Base-by-base conservation (phyloP, 1,284 basidiomycete genomes). In the Athelia psychrophila region DNA sequence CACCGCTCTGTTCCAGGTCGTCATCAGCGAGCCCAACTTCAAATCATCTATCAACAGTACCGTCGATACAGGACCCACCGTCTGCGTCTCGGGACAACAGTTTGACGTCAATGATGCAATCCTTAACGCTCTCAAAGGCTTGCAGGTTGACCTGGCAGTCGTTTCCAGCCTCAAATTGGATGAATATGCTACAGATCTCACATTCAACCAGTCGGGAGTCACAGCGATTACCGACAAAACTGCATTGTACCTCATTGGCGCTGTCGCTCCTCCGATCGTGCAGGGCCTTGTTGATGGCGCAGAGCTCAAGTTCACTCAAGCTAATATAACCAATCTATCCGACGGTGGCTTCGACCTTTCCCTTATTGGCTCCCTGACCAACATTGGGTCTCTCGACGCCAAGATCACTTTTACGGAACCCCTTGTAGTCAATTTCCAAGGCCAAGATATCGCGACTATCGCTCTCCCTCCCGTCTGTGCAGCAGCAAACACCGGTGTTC, bases 391-490 rank as follows among this genome's bases (percentile, higher is more conserved):
- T 30, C 72, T 88, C 36, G 86, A 88, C 65, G 83, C 82, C 5
- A 59, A 76, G 47, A 86, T 87, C 50, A 75, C 77, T 9, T 87
- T 87, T 58, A 68, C 72, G 9, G 79, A 85, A 44, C 83, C 84
- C 6, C 68, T 86, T 40, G 76, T 78, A 13, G 81, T 91, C 22
- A 77, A 68, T 9, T 91, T 84, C 84, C 67, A 87, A 59, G 86
- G 83, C 3, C 68, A 77, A n/a, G 61, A 82, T 56, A 91, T 91
- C 54, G 89, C 85, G 3, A 70, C 73, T 5, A 85, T 91, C 56
- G 58, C 75, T 4, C 76, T 91, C 27, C 81, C 84, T 45, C 70
- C 84, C 15, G 83, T 89, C n/a, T 91, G 88, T 63, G 81, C 85
- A 20, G 75, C 79, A 19, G 87, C 88, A 8, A 80, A 86, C 56